phyloP scores from a whole-genome alignment of 2,329 filamentous ascomycete genomes.

The Tolypocladium amazonense region DNA sequence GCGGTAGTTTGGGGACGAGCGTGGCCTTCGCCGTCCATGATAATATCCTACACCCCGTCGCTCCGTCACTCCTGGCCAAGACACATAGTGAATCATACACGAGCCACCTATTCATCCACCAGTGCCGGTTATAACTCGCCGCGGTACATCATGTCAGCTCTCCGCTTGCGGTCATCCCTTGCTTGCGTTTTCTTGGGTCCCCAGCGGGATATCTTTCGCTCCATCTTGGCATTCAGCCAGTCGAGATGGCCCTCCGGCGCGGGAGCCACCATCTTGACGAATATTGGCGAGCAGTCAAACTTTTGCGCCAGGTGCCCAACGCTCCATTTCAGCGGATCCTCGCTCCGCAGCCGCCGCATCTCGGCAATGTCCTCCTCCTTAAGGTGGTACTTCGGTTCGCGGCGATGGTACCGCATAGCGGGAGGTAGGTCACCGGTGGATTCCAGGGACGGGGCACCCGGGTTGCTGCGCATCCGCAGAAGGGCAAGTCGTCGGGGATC shows the following conservation, averaged over 20 bases:
- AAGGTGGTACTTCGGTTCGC: slow-evolving; percentile 38
- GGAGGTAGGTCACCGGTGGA: slow-evolving; percentile 21
- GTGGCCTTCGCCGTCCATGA: not conserved
- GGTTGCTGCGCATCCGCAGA: slow-evolving; percentile 29
- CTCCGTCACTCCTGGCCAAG: not conserved
- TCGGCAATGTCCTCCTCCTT: slow-evolving; percentile 44
- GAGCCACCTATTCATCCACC: not conserved
- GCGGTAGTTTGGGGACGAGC: not conserved
- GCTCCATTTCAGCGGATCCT: slow-evolving; percentile 45
- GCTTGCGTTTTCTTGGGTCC: slow-evolving; percentile 44
- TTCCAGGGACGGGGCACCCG: slow-evolving; percentile 11
- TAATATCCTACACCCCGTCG: slow-evolving; percentile 2
- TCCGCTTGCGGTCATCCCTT: slow-evolving; percentile 42
- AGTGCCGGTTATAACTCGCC: slow-evolving; percentile 35
- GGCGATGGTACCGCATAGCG: slow-evolving; percentile 21
- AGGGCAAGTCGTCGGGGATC: slow-evolving; percentile 43
- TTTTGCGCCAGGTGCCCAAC: slow-evolving; percentile 40
- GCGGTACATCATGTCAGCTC: slow-evolving; percentile 39
- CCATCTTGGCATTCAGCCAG: slow-evolving; percentile 31
- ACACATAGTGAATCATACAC: not conserved
- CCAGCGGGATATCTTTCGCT: slow-evolving; percentile 43
- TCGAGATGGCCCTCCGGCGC: slow-evolving; percentile 36
- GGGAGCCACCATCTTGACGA: slow-evolving; percentile 48
- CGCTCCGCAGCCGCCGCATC: slow-evolving; percentile 43
- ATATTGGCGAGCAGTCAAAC: slow-evolving; percentile 44